These are phyloP conservation scores for Trichophyton schoenleinii DNA, from an alignment of 2,329 filamentous ascomycete genomes.

Conservation along the genomic window DNA sequence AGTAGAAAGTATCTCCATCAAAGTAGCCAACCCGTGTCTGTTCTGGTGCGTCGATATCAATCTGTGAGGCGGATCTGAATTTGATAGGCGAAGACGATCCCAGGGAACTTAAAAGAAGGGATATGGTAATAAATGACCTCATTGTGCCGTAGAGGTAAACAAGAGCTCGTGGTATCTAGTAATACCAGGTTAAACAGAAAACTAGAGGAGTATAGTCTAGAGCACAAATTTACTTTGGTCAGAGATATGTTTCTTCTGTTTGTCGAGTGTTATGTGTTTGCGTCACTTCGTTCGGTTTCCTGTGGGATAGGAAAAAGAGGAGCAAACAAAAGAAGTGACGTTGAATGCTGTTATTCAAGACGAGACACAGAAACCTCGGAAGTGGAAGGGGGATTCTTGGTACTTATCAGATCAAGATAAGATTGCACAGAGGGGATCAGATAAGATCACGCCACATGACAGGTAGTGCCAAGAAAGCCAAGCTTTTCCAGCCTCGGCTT, in stretches of 20 bases:
- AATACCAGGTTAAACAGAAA: not conserved
- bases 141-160: not conserved
- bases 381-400: not conserved
- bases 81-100: not conserved
- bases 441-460: conserved; percentile 4
- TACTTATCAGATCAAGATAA: conserved; percentile 2
- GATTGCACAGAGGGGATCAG: not conserved
- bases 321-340: not conserved
- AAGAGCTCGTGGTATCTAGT: no score
- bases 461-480: not conserved
- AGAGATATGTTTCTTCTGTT: no score
- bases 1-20: not conserved
- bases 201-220: not conserved
- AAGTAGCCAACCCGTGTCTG: not conserved
- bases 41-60: not conserved
- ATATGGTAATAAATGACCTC: not conserved
- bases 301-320: not conserved
- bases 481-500: not conserved
- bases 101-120: not conserved
- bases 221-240: not conserved
- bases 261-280: no score
- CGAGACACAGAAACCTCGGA: not conserved
- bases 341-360: not conserved
- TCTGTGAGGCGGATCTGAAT: not conserved
- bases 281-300: not conserved